A percentile compares a stretch with the other conserved stretches of the same genome.
phyloP scores from a whole-genome alignment of 2,329 filamentous ascomycete species.

The Monosporascus sp. region DNA sequence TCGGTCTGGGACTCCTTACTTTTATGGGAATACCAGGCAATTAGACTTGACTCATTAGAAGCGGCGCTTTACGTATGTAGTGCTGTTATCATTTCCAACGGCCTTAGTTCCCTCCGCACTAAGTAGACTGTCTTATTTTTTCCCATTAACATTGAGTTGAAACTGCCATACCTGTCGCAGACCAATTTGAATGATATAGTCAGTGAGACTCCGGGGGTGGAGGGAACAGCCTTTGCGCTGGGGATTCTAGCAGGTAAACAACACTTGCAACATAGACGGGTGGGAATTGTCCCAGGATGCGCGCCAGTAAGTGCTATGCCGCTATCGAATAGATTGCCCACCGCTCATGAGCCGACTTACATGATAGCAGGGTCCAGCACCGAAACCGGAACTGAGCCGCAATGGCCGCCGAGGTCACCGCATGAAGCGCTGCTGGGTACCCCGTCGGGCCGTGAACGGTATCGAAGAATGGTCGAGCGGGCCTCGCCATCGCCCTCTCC shows the following conservation, averaged over 20 bases:
- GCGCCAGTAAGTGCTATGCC: conserved; percentile 16
- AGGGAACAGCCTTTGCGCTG: background rate
- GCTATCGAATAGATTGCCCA: background rate
- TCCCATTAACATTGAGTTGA: too few relatives aligned
- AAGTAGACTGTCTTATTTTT: too few relatives aligned
- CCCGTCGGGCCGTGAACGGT: conserved; percentile 73
- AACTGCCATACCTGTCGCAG: too few relatives aligned
- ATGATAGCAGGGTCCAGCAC: conserved; percentile 20
- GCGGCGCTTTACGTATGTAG: too few relatives aligned
- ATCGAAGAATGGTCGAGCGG: conserved; percentile 62
- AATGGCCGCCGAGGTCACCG: conserved; percentile 65
- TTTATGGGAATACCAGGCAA: too few relatives aligned
- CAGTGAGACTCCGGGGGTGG: background rate
- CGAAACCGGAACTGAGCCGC: conserved; percentile 40
- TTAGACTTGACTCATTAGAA: too few relatives aligned
- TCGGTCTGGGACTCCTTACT: too few relatives aligned
- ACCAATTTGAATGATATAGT: too few relatives aligned
- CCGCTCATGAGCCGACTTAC: conserved; percentile 12
- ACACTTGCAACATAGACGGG: background rate
- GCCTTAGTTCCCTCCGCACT: too few relatives aligned
- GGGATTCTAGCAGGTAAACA: background rate
- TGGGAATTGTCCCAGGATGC: conserved; percentile 11
- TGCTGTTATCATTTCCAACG: too few relatives aligned
- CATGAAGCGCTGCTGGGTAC: conserved; percentile 62
- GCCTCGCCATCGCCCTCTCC: conserved; percentile 67